These are phyloP conservation scores for Cornus florida DNA, from an alignment of 148 eudicot species.

Conservation along the genomic window DNA sequence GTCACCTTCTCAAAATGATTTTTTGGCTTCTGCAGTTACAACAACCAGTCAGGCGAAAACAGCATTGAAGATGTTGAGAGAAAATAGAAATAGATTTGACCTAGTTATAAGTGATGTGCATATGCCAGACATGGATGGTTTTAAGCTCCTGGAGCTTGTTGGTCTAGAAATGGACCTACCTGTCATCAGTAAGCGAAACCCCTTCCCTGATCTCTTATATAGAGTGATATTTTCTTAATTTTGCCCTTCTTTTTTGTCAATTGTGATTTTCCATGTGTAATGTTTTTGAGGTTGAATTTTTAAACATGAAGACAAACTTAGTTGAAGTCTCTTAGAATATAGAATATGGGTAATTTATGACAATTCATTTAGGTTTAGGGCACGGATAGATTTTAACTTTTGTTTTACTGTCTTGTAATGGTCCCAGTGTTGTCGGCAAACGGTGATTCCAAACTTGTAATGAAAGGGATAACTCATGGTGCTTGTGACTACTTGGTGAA, in stretches of 20 bases:
- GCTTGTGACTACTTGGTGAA: conserved; percentile 90
- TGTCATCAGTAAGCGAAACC: conserved; percentile 67
- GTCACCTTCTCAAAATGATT: neutral
- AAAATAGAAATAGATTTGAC: conserved; percentile 59
- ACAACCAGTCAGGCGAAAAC: conserved; percentile 53
- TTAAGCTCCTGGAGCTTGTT: conserved; percentile 84
- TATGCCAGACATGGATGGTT: conserved; percentile 98
- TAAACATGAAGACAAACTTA: neutral
- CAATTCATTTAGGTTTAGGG: neutral
- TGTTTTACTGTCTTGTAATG: conserved; percentile 10
- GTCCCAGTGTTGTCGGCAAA: conserved; percentile 76
- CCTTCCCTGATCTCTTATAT: conserved; percentile 1
- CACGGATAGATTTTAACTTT: conserved; percentile 7
- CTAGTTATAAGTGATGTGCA: conserved; percentile 74
- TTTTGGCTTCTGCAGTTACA: conserved; percentile 52
- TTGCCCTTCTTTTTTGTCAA: too few relatives aligned
- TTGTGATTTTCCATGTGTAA: too few relatives aligned
- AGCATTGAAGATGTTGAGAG: conserved; percentile 68
- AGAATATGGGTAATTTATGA: neutral
- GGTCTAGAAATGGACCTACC: conserved; percentile 92
- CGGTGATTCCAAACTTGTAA: conserved; percentile 66
- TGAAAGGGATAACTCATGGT: conserved; percentile 85
- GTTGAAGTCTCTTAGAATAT: neutral
- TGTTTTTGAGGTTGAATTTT: neutral
- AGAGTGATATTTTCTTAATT: neutral